A percentile compares a stretch with the other conserved stretches of the same genome.
phyloP scores from a whole-genome alignment of 2,329 filamentous ascomycete genomes.

The Teratosphaeria epicoccoides region DNA sequence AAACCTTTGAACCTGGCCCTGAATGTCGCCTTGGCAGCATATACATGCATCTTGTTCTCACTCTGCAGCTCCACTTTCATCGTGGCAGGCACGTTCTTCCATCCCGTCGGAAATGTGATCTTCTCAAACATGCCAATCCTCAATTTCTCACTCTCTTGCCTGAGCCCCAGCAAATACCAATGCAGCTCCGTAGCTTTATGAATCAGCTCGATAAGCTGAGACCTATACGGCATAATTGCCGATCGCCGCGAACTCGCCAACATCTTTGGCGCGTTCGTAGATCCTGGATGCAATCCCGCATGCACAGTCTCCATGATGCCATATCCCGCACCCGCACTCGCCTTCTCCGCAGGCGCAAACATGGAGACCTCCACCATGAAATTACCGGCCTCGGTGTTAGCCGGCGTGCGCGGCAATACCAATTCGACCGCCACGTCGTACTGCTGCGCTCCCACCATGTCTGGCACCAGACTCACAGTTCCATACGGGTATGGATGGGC shows the following conservation, averaged over 20 bases:
- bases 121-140: constrained; percentile 62
- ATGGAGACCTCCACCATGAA: constrained; percentile 85
- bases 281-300: constrained; percentile 5
- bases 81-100: constrained; percentile 42
- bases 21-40: constrained; percentile 57
- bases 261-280: constrained; percentile 8
- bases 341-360: constrained; percentile 32
- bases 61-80: constrained; percentile 60
- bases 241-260: constrained; percentile 54
- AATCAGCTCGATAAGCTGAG: constrained; percentile 54
- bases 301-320: constrained; percentile 9
- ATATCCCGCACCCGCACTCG: neutral
- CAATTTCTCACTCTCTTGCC: constrained; percentile 53
- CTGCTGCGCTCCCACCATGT: constrained; percentile 59
- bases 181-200: constrained; percentile 54
- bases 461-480: constrained; percentile 36
- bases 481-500: constrained; percentile 38
- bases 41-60: constrained; percentile 61
- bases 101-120: constrained; percentile 51
- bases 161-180: constrained; percentile 58
- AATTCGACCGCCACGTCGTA: constrained; percentile 77
- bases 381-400: constrained; percentile 71
- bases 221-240: constrained; percentile 69
- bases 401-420: constrained; percentile 63
- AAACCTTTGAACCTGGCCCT: constrained; percentile 66